These are phyloP conservation scores for Daedalea quercina DNA, from an alignment of 768 basidiomycete genomes.

Conservation along the genomic window DNA sequence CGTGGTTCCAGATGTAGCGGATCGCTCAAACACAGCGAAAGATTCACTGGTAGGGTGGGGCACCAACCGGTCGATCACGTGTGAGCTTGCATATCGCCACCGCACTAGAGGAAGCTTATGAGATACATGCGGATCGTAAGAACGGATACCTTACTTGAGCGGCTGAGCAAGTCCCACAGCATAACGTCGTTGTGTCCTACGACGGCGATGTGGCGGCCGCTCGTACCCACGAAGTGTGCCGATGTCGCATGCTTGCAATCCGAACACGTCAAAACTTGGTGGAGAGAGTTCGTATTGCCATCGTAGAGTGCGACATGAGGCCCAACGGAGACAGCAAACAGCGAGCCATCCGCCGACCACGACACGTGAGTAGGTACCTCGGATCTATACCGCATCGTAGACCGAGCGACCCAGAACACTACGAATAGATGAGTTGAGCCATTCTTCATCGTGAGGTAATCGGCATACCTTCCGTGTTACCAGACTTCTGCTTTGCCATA, in stretches of 20 bases:
- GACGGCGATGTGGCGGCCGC: slow-evolving; percentile 66
- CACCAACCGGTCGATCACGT: slow-evolving; percentile 38
- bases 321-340: slow-evolving; percentile 70
- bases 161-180: slow-evolving; percentile 68
- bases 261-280: slow-evolving; percentile 52
- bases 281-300: slow-evolving; percentile 50
- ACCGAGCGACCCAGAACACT: slow-evolving; percentile 81
- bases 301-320: slow-evolving; percentile 71
- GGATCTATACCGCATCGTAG: slow-evolving; percentile 63
- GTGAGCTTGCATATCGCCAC: slow-evolving; percentile 44
- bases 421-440: neutral
- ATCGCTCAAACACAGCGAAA: slow-evolving; percentile 50
- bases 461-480: slow-evolving; percentile 44
- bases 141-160: slow-evolving; percentile 40
- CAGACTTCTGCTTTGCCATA: slow-evolving; percentile 36
- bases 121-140: neutral
- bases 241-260: slow-evolving; percentile 40
- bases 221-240: slow-evolving; percentile 60
- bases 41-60: slow-evolving; percentile 50
- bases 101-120: slow-evolving; percentile 35
- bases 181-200: slow-evolving; percentile 41
- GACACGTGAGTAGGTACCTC: slow-evolving; percentile 56
- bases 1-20: slow-evolving; percentile 11
- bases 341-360: slow-evolving; percentile 84
- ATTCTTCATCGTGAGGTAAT: neutral